Base-by-base conservation (phyloP, 139 green algal species). In the Chlorella ohadii region DNA sequence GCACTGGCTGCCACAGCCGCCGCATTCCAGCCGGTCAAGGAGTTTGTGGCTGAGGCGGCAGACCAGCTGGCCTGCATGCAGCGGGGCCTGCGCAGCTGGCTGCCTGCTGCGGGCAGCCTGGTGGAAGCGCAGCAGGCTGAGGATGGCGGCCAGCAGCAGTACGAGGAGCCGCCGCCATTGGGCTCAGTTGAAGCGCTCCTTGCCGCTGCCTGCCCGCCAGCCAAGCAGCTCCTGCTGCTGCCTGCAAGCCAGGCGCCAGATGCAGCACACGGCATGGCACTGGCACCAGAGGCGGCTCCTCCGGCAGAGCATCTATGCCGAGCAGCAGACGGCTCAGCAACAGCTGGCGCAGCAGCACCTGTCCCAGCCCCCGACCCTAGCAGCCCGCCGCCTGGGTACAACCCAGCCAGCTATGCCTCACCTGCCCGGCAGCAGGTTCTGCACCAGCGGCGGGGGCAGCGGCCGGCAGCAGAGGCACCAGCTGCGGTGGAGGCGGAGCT, bases 381-480 rank as follows among this genome's bases (percentile, higher is more conserved):
- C 68, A 87, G 72, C 41, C 59, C 76, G 17, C 23, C 76, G 3
- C 33, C 83, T 0, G 56, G 5, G 1, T 87, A 87, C 64, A 79
- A 84, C 70, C 83, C 83, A 1, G 39, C 74, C 23, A 59, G 19
- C 31, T 87, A 87, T 57, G 75, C 83, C n/a, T 87, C 83, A 4
- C 83, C 83, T n/a, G 36, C 76, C 71, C 27, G 12, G 36, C 57
- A 59, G 76, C 70, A 77, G 31, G 70, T 39, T 59, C 74, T 38
- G 55, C 76, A 20, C 36, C 76, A 44, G 31, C 72, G 11, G 13
- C 31, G 25, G 38, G 27, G 12, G 9, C 3, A 22, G 47, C 74
- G 6, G 74, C 17, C 9, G 2, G 20, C 39, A 28, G 41, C 70
- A 38, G 57, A 41, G 16, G 3, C 61, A 13, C 38, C 72, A 36